Evolutionary conservation across 2,329 filamentous ascomycete genomes (phyloP).

Genomic region (Fusarium marasasianum): DNA sequence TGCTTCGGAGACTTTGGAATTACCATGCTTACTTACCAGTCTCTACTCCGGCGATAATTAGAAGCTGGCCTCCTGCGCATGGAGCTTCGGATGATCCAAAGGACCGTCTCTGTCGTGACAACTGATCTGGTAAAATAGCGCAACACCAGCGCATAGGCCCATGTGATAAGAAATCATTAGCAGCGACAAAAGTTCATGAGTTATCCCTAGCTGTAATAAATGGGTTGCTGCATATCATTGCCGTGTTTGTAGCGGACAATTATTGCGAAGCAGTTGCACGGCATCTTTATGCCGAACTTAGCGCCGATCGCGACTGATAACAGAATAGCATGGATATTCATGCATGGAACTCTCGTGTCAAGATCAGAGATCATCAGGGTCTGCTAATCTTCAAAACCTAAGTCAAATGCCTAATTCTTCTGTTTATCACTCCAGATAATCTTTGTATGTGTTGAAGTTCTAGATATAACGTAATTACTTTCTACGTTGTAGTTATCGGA

Average conservation of each 20-base stretch:
- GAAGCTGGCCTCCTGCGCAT: too few species aligned
- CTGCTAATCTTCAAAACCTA: neutral
- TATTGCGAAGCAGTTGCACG: neutral
- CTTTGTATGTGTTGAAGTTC: neutral
- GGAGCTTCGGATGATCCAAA: too few species aligned
- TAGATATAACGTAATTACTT: neutral
- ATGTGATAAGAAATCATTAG: neutral
- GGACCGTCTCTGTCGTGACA: neutral
- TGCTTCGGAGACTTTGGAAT: too few species aligned
- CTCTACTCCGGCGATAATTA: too few species aligned
- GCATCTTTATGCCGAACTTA: slow-evolving; percentile 7
- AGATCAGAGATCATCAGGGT: neutral
- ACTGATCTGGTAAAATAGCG: neutral
- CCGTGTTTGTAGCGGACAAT: neutral
- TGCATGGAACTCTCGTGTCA: neutral
- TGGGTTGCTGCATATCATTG: neutral
- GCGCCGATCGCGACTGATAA: neutral
- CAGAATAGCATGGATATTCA: neutral
- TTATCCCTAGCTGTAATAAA: neutral
- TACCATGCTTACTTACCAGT: too few species aligned
- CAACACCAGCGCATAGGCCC: neutral
- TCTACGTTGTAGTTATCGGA: rapidly evolving
- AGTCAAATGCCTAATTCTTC: neutral
- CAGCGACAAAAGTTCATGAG: neutral
- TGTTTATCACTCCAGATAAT: rapidly evolving